Evolutionary conservation across 2,329 filamentous ascomycete species (phyloP).

Genomic region (Penicillium sp.): DNA sequence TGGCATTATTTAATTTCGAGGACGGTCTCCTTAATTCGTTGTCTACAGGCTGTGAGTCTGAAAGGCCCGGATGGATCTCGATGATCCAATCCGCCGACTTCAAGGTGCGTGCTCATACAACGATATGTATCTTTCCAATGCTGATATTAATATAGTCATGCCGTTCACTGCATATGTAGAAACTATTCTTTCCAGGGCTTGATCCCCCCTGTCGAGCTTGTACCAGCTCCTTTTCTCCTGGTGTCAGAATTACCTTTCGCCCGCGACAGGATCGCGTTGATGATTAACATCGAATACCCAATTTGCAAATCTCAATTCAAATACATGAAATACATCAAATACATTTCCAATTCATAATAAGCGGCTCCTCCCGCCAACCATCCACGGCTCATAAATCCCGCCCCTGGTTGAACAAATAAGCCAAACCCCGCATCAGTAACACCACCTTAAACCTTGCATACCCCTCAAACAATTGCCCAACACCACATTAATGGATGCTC

Average conservation of each 20-base stretch:
- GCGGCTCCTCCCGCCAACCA: not conserved
- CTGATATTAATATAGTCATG: not conserved
- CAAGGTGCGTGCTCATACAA: not conserved
- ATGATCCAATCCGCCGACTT: not conserved
- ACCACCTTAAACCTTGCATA: not conserved
- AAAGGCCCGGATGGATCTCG: not conserved
- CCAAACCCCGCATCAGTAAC: not conserved
- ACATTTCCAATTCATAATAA: not conserved
- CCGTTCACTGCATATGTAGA: not conserved
- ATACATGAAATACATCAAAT: not conserved
- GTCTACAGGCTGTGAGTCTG: not conserved
- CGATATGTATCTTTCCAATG: not conserved
- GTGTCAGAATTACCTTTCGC: conserved; percentile 27
- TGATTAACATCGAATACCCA: conserved; percentile 22
- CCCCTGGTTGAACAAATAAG: not conserved
- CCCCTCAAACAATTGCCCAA: not conserved
- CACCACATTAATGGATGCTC: not conserved
- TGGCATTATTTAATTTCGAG: not conserved
- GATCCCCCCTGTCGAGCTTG: not conserved
- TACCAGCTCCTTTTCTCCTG: not conserved
- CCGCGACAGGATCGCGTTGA: conserved; percentile 18
- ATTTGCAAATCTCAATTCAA: not conserved
- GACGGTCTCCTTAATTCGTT: too few species aligned
- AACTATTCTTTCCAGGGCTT: not conserved
- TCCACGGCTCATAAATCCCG: not conserved